Evolutionary conservation across 345 rosid genomes (phyloP).

Genomic region (Syzygium oleosum): DNA sequence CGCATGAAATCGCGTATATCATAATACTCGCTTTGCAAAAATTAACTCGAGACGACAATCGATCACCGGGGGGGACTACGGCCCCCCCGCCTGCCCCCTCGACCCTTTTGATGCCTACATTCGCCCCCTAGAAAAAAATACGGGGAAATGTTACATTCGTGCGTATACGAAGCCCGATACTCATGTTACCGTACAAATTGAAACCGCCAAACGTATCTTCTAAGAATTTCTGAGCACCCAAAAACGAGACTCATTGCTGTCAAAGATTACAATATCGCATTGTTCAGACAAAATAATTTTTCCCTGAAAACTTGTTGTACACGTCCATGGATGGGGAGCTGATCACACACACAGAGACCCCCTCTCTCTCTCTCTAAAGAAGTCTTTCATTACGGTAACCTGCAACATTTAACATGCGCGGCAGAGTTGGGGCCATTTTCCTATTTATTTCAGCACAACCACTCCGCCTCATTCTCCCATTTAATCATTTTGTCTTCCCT

Average conservation of each 20-base stretch:
- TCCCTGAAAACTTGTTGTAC: neutral
- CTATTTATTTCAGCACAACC: neutral
- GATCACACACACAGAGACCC: neutral
- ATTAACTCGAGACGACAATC: neutral
- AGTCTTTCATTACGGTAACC: neutral
- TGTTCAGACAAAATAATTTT: neutral
- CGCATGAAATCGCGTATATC: neutral
- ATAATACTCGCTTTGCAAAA: neutral
- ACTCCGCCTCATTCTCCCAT: neutral
- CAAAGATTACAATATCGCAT: neutral
- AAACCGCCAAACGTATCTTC: neutral
- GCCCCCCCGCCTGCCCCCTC: too few relatives aligned
- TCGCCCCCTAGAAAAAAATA: neutral
- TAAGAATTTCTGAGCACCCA: neutral
- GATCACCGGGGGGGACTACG: neutral
- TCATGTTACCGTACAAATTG: neutral
- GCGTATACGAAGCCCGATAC: neutral
- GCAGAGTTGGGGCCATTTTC: neutral
- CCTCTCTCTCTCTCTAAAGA: neutral
- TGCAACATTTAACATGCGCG: neutral
- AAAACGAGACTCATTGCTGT: neutral
- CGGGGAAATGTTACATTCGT: too few relatives aligned
- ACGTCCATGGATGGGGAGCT: neutral
- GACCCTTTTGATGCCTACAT: neutral
- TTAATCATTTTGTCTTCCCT: neutral